A percentile compares a stretch with the other conserved stretches of the same genome.
Conservation (phyloP, 2,329 filamentous ascomycete genomes). For the Cladosporium halotolerans region DNA sequence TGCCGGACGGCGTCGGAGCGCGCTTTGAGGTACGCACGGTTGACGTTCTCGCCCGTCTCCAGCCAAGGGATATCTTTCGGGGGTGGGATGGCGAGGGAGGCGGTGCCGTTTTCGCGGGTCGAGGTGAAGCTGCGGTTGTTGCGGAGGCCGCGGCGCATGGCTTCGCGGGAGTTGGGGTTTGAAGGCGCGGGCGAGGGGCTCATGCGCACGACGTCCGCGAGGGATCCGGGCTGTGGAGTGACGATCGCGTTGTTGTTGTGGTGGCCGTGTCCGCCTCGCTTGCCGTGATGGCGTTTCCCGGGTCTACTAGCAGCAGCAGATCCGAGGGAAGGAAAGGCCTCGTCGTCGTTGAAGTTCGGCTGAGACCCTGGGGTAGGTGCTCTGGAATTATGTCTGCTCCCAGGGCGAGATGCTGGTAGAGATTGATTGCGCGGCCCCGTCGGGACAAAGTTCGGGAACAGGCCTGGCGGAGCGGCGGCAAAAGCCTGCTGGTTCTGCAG, state of each 20-base stretch:
- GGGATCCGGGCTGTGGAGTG: slow-evolving; percentile 65
- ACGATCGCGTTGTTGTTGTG: slow-evolving; percentile 57
- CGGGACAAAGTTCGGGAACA: slow-evolving; percentile 55
- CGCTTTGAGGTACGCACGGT: slow-evolving; percentile 91
- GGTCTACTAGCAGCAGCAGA: slow-evolving; percentile 66
- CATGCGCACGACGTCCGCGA: slow-evolving; percentile 95
- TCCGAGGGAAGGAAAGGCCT: slow-evolving; percentile 87
- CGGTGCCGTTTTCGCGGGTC: slow-evolving; percentile 66
- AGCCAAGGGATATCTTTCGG: slow-evolving; percentile 95
- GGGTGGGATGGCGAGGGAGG: slow-evolving; percentile 74
- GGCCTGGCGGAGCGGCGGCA: slow-evolving; percentile 52
- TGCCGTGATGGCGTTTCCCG: slow-evolving; percentile 88
- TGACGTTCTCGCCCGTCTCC: slow-evolving; percentile 83
- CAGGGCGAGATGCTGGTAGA: slow-evolving; percentile 72
- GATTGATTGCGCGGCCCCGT: slow-evolving; percentile 39
- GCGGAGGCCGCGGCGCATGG: slow-evolving; percentile 48
- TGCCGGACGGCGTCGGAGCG: slow-evolving; percentile 96
- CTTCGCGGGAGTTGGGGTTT: slow-evolving; percentile 40
- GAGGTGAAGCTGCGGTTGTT: slow-evolving; percentile 61
- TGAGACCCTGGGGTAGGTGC: slow-evolving; percentile 60
- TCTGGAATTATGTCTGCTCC: slow-evolving; percentile 70
- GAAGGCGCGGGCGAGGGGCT: slow-evolving; percentile 66
- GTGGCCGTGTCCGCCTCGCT: slow-evolving; percentile 71
- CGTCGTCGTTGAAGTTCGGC: slow-evolving; percentile 71
- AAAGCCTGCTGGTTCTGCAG: slow-evolving; percentile 34